These are phyloP conservation scores for Oldenlandia corymbosa DNA, from an alignment of 257 asterid species.

Conservation along the genomic window DNA sequence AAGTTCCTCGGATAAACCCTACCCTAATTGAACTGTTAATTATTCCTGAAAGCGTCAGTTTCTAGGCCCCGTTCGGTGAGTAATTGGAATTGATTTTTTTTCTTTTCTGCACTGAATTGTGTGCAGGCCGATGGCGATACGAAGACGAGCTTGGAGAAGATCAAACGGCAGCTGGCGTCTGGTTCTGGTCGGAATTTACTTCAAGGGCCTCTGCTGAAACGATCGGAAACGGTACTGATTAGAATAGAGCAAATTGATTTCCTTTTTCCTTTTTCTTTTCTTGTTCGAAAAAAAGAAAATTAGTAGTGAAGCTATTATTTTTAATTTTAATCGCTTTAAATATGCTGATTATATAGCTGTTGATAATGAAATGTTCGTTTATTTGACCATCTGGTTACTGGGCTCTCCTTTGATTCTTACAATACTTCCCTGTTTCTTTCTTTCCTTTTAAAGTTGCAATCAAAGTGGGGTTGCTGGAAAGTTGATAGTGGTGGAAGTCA, in stretches of 20 bases:
- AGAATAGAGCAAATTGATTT: neutral
- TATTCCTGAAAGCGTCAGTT: neutral
- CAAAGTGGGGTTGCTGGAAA: too few species aligned
- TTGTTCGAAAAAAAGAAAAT: too few species aligned
- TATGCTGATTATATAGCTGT: neutral
- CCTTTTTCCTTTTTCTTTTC: neutral
- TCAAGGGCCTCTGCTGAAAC: conserved; percentile 94
- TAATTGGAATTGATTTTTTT: neutral
- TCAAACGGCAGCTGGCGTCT: conserved; percentile 93
- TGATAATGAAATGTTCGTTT: neutral
- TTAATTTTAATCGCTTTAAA: neutral
- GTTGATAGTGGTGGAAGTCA: neutral
- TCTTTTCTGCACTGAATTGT: neutral
- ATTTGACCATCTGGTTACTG: neutral
- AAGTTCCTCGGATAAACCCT: neutral
- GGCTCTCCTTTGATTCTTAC: neutral
- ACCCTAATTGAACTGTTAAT: conserved; percentile 7
- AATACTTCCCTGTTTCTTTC: too few species aligned
- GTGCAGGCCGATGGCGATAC: conserved; percentile 74
- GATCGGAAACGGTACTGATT: conserved; percentile 86
- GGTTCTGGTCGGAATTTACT: conserved; percentile 88
- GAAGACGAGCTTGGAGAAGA: conserved; percentile 91
- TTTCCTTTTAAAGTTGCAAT: too few species aligned
- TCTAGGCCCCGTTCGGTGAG: neutral
- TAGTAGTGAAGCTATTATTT: neutral